Conservation (phyloP, 495 filamentous ascomycete species). For the Chlorociboria aeruginascens region DNA sequence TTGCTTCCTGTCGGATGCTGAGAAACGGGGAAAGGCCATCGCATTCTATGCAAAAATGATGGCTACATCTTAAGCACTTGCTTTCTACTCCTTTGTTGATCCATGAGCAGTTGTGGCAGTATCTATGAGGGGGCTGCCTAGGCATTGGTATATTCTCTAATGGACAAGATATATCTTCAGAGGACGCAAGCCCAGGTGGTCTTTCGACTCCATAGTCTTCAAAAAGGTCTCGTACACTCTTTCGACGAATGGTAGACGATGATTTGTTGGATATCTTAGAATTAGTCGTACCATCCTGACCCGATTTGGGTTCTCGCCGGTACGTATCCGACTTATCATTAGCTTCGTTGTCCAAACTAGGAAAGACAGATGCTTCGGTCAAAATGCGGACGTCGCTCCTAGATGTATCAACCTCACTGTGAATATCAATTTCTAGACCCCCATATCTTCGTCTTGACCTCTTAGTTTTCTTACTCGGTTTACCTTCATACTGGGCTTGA, state of each 20-base stretch:
- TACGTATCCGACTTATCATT: background rate
- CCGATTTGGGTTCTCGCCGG: background rate
- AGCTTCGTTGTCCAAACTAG: conserved; percentile 15
- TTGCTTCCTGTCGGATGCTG: no score
- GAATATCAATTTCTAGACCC: background rate
- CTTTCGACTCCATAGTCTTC: conserved; percentile 16
- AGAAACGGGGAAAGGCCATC: background rate
- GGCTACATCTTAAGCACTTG: conserved; percentile 13
- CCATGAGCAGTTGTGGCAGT: conserved; percentile 16
- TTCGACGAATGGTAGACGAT: conserved; percentile 13
- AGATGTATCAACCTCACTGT: background rate
- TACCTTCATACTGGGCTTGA: conserved; percentile 4
- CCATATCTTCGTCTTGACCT: background rate
- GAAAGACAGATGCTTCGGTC: conserved; percentile 6
- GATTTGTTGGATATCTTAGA: conserved; percentile 1
- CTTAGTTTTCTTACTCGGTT: conserved; percentile 6
- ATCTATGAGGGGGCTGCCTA: background rate
- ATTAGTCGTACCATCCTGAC: background rate
- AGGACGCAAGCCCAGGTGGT: conserved; percentile 14
- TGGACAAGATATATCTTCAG: background rate
- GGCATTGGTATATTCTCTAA: background rate
- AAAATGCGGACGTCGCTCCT: conserved; percentile 9
- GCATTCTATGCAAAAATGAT: conserved; percentile 13
- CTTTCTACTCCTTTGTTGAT: background rate
- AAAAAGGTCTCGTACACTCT: conserved; percentile 19